A percentile compares a stretch with the other conserved stretches of the same genome.
Conservation (phyloP, 139 green algal genomes). For the Volvox africanus region DNA sequence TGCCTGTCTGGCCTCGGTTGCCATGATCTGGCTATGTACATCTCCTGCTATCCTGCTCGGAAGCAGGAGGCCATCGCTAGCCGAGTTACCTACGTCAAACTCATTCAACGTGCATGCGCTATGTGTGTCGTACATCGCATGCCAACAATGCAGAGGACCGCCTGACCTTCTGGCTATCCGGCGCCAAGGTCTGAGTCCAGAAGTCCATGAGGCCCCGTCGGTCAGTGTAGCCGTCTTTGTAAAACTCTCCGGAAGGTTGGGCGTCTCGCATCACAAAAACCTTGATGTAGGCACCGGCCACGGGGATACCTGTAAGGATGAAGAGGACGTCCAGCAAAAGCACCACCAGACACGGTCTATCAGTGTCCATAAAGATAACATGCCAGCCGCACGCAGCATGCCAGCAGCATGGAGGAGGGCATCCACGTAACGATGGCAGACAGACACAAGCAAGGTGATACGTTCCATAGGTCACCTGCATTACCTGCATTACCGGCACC, state of each 20-base stretch:
- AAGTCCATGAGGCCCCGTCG: conserved; percentile 16
- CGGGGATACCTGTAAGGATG: background rate
- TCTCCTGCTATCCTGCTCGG: too few relatives aligned
- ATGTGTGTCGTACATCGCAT: background rate
- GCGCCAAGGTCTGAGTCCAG: conserved; percentile 8
- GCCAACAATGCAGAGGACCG: background rate
- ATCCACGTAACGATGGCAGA: background rate
- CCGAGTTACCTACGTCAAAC: background rate
- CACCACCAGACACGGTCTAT: too few relatives aligned
- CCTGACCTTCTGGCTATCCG: background rate
- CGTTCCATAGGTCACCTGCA: too few relatives aligned
- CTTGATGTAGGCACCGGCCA: conserved; percentile 33
- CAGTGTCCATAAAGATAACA: too few relatives aligned
- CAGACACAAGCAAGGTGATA: too few relatives aligned
- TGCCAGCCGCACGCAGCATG: too few relatives aligned
- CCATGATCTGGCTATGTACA: too few relatives aligned
- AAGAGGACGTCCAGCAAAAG: background rate
- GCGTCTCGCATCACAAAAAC: background rate
- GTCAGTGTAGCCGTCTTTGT: conserved; percentile 49
- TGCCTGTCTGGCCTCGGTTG: too few relatives aligned
- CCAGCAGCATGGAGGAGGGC: too few relatives aligned
- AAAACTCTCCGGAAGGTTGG: background rate
- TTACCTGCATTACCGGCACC: background rate
- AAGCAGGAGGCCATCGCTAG: too few relatives aligned
- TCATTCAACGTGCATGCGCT: background rate